Base-by-base conservation (phyloP, 768 basidiomycete species). In the Omphalotus guepiniiformis region DNA sequence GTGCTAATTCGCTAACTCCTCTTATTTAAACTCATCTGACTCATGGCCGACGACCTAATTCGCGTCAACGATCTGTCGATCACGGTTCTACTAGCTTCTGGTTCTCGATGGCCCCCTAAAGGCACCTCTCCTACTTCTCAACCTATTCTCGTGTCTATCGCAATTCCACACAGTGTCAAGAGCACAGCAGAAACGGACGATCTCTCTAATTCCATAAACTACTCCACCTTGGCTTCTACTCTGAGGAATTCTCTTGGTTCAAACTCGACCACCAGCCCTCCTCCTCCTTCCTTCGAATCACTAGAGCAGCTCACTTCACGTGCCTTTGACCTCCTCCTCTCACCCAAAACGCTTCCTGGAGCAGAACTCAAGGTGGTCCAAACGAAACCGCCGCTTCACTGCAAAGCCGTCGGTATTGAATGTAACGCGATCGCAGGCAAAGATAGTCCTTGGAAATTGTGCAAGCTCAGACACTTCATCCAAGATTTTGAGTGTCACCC, bases 161-260 rank as follows among this genome's bases (percentile, higher is more conserved):
- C 64, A 11, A 68, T 88, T 42, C 60, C 67, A 1, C 66, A 80
- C 53, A 71, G 82, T 54, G 61, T 87, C 21, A 62, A 71, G 7
- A 46, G 55, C 1, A 68, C 83, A 2, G 83, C 80, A 9, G 51
- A 54, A 0, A 58, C 67, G 5, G 84, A 88, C 59, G 72, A 82
- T 54, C 65, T 86, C 2, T 54, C 64, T 0, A 63, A 75, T 50
- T 82, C 84, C 1, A 71, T 90, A 50, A 78, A 90, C 66, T 91
- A 91, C 56, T 76, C 77, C 1, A 58, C 70, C 4, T 61, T 82
- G 9, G 72, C 55, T 50, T 59, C 47, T 66, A 37, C 53, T 57
- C 55, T 53, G 56, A 56, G 21, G 58, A 26, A 72, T 52, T 55
- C 63, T 12, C 50, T 62, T 21, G 23, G 25, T 53, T 61, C 48